Conservation (phyloP, 108 stramenopile species). For the Skeletonema costatum region DNA sequence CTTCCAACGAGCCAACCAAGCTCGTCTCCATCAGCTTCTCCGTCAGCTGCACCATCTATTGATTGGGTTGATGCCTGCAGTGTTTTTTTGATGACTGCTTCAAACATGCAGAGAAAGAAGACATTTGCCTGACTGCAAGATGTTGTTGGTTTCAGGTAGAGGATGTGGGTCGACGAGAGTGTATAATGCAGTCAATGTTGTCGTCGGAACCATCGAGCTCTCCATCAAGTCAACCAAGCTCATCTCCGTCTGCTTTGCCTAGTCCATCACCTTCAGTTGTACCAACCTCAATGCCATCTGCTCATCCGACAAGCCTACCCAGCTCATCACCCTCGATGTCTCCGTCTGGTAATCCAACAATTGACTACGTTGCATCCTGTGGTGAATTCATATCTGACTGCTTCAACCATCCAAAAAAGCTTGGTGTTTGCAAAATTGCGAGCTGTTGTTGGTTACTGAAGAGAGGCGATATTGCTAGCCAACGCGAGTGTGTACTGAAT, state of each 20-base stretch:
- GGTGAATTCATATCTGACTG: neutral
- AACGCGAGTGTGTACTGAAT: too few relatives aligned
- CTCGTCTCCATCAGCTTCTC: neutral
- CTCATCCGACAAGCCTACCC: neutral
- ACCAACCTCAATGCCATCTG: too few relatives aligned
- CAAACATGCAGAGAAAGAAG: neutral
- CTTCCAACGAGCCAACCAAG: neutral
- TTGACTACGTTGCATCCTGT: neutral
- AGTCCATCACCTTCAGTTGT: neutral
- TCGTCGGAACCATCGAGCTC: neutral
- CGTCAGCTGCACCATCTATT: neutral
- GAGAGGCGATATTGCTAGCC: too few relatives aligned
- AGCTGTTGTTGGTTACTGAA: too few relatives aligned
- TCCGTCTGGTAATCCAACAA: neutral
- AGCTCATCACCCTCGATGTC: neutral
- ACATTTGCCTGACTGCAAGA: neutral
- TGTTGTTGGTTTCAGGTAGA: conserved; percentile 5
- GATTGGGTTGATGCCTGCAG: neutral
- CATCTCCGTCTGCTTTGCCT: neutral
- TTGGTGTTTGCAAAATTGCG: too few relatives aligned
- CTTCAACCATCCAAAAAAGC: neutral
- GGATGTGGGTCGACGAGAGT: neutral
- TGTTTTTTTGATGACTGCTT: neutral
- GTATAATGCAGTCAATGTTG: neutral
- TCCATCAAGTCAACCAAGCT: neutral